Percentiles rank a stretch among this genome's conserved stretches.
Conservation (phyloP, 257 asterid genomes). For the Jacaranda copaia region DNA sequence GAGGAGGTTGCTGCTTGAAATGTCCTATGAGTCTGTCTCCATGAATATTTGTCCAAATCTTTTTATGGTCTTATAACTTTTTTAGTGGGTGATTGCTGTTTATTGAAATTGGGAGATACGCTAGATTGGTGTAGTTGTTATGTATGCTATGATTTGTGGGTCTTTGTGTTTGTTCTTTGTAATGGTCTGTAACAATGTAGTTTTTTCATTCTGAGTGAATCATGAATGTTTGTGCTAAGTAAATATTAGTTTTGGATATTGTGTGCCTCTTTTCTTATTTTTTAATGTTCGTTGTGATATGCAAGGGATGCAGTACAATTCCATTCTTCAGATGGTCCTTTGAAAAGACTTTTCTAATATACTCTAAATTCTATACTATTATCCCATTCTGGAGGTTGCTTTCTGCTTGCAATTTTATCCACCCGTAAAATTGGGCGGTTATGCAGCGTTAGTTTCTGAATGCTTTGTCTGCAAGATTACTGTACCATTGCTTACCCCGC, state of each 20-base stretch:
- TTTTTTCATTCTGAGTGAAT: constrained; percentile 10
- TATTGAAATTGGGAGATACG: no score
- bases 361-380: neutral
- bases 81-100: constrained; percentile 26
- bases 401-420: no score
- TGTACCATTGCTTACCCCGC: no score
- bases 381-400: no score
- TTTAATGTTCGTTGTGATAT: neutral
- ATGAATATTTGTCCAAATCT: neutral
- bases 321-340: neutral
- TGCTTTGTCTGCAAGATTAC: no score
- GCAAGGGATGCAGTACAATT: neutral
- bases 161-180: neutral
- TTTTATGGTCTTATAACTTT: neutral
- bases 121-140: neutral
- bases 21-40: neutral
- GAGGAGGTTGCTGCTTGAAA: constrained; percentile 34
- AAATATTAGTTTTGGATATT: neutral
- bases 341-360: neutral
- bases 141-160: constrained; percentile 22
- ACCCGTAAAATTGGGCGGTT: no score
- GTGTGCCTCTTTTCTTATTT: neutral
- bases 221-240: constrained; percentile 28
- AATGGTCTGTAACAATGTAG: constrained; percentile 32
- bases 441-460: no score